phyloP scores from a whole-genome alignment of 306 rosid genomes.

The Delonix regia region DNA sequence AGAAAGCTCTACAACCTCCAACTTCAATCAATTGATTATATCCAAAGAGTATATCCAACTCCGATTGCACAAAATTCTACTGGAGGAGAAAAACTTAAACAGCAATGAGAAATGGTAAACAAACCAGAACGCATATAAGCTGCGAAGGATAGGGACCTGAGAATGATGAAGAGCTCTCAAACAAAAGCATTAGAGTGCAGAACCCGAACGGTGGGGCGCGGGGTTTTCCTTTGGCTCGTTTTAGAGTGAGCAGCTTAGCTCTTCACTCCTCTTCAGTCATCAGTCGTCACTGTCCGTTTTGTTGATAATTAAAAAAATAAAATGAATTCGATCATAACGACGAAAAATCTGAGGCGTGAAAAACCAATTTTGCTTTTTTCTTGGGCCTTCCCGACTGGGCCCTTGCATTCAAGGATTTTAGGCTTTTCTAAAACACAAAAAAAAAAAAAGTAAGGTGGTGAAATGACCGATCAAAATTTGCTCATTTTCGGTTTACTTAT shows the following conservation, averaged over 20 bases:
- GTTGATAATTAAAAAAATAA: constrained; percentile 14
- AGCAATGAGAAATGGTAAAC: not conserved
- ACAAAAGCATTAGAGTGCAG: constrained; percentile 30
- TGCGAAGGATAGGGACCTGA: not conserved
- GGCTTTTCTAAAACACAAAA: not conserved
- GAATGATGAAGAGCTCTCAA: constrained; percentile 28
- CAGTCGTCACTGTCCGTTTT: constrained; percentile 12
- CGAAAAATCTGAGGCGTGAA: not conserved
- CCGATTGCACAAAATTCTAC: constrained; percentile 1
- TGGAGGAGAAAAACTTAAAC: not conserved
- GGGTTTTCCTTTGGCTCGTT: not conserved
- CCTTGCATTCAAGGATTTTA: too few species aligned
- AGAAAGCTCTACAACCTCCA: not conserved
- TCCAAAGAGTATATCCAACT: constrained; percentile 11
- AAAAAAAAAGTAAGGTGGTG: too few species aligned
- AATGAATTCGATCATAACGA: too few species aligned
- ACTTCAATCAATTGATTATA: not conserved
- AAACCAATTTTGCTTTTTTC: too few species aligned
- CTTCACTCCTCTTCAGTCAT: not conserved
- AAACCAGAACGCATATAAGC: not conserved
- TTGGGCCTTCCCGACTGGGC: not conserved
- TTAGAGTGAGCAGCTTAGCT: not conserved
- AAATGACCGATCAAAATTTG: too few species aligned
- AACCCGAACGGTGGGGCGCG: constrained; percentile 29
- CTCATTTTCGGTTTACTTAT: too few species aligned